These are phyloP conservation scores for Nyctanthes arbortristis DNA, from an alignment of 257 asterid species.

Conservation along the genomic window DNA sequence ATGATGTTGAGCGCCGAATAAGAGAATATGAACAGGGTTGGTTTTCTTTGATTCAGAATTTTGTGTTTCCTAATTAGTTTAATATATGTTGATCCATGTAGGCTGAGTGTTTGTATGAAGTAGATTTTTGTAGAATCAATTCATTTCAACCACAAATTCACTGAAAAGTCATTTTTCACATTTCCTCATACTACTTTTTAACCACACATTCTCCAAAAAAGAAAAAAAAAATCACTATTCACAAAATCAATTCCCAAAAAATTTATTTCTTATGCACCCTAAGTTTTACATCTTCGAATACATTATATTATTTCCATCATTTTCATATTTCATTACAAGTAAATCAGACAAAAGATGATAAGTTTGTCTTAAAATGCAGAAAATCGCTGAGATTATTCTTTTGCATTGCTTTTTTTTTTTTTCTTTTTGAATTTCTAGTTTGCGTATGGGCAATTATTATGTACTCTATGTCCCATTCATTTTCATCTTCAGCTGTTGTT, in stretches of 20 bases:
- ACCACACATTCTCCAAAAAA: too few species aligned
- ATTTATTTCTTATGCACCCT: too few species aligned
- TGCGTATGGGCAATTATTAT: neutral
- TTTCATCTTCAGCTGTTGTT: neutral
- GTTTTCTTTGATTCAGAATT: constrained; percentile 22
- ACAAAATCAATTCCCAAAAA: too few species aligned
- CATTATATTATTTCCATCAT: neutral
- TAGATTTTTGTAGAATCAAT: too few species aligned
- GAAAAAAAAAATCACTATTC: too few species aligned
- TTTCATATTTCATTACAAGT: neutral
- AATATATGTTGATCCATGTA: neutral
- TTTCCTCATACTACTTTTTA: too few species aligned
- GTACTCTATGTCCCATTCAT: neutral
- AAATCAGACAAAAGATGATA: too few species aligned
- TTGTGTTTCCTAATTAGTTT: constrained; percentile 9
- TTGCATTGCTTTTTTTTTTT: neutral
- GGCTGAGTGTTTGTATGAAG: too few species aligned
- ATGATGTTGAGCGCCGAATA: constrained; percentile 86
- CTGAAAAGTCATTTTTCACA: too few species aligned
- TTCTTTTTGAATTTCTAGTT: neutral
- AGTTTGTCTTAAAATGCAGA: too few species aligned
- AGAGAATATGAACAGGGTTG: constrained; percentile 92
- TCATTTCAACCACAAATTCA: too few species aligned
- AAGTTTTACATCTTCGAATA: neutral
- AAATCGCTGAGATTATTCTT: neutral